Evolutionary conservation across 2,329 filamentous ascomycete species (phyloP).

Genomic region (Malbranchea zuffiana): DNA sequence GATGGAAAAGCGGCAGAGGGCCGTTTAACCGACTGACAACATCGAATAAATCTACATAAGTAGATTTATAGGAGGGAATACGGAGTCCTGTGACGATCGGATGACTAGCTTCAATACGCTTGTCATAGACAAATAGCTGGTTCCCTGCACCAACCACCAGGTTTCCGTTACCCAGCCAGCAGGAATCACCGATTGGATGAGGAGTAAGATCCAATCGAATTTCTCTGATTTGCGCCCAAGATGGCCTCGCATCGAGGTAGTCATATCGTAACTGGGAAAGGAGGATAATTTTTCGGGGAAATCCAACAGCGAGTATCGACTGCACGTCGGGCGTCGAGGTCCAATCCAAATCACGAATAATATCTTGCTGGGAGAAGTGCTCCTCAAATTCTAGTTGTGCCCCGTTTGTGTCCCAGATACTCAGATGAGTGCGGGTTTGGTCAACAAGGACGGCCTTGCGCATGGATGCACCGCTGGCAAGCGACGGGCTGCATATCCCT

Average conservation of each 20-base stretch:
- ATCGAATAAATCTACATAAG: conserved; percentile 62
- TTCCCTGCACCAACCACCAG: conserved; percentile 84
- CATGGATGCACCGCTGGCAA: conserved; percentile 76
- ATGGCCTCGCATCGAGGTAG: conserved; percentile 77
- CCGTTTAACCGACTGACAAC: conserved; percentile 76
- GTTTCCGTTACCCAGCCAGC: conserved; percentile 77
- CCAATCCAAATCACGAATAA: conserved; percentile 83
- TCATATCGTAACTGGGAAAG: conserved; percentile 84
- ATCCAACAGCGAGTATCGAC: conserved; percentile 83
- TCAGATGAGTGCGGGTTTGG: conserved; percentile 58
- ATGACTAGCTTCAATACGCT: conserved; percentile 56
- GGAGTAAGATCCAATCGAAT: conserved; percentile 75
- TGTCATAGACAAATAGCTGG: conserved; percentile 75
- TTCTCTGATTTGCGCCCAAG: conserved; percentile 76
- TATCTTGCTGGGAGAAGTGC: conserved; percentile 59
- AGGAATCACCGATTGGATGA: conserved; percentile 84
- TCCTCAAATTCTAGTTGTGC: conserved; percentile 72
- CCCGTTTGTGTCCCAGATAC: conserved; percentile 82
- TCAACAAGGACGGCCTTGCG: conserved; percentile 80
- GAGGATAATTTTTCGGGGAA: conserved; percentile 71
- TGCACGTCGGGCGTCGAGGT: conserved; percentile 82
- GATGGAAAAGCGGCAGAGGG: conserved; percentile 80
- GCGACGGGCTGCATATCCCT: conserved; percentile 56
- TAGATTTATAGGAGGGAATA: conserved; percentile 37
- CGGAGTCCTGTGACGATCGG: conserved; percentile 48